Conservation (phyloP, 768 basidiomycete genomes). For the Naganishia onofrii region DNA sequence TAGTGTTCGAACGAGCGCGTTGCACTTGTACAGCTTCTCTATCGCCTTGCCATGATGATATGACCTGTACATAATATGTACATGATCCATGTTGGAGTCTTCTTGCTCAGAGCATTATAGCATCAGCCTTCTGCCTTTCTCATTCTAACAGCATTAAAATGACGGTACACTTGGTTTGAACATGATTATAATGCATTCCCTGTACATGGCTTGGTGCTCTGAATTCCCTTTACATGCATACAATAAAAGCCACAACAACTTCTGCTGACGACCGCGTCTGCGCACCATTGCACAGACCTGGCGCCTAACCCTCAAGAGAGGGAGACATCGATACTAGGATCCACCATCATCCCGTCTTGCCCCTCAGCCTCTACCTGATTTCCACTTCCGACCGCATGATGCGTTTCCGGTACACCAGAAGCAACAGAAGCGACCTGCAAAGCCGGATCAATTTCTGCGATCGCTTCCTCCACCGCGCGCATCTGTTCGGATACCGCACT, state of each 20-base stretch:
- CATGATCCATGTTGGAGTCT: not conserved
- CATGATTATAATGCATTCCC: constrained; percentile 4
- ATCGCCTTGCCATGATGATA: not conserved
- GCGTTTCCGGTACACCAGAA: not conserved
- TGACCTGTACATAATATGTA: not conserved
- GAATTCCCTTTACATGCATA: not conserved
- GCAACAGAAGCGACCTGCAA: not conserved
- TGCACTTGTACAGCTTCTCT: not conserved
- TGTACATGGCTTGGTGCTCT: not conserved
- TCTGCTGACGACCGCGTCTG: too few species aligned
- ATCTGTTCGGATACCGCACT: not conserved
- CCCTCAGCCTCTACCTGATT: not conserved
- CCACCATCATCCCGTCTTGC: not conserved
- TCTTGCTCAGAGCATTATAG: too few species aligned
- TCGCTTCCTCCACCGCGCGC: constrained; percentile 4
- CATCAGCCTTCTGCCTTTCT: too few species aligned
- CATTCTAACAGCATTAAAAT: too few species aligned
- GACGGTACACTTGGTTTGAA: not conserved
- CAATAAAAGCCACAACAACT: not conserved
- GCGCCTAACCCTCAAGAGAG: not conserved
- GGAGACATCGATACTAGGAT: not conserved
- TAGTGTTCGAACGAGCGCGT: not conserved
- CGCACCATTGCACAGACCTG: too few species aligned
- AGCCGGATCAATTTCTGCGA: constrained; percentile 16
- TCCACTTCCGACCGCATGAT: constrained; percentile 3